Conservation (phyloP, 2,329 filamentous ascomycete genomes). For the Pseudocercospora fuligena region DNA sequence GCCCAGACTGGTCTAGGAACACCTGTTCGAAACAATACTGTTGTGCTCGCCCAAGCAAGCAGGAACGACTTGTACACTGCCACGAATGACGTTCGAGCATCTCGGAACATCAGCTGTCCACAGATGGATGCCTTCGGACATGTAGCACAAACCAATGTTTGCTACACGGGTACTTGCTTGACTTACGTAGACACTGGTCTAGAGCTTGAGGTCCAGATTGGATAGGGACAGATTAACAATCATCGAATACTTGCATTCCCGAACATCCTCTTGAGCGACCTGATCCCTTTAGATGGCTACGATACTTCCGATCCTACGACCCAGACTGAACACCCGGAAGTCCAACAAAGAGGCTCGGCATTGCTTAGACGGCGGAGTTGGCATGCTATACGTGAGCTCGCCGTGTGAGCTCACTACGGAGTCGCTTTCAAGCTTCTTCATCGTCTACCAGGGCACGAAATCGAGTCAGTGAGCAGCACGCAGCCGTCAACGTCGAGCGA, state of each 20-base stretch:
- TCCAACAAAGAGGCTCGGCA: too few species aligned
- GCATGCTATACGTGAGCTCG: too few species aligned
- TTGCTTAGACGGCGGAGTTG: too few species aligned
- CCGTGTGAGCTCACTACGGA: too few species aligned
- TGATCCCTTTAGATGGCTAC: background rate
- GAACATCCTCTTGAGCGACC: background rate
- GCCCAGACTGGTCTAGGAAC: background rate
- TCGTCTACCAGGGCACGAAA: too few species aligned
- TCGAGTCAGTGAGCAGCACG: too few species aligned
- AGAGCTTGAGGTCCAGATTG: background rate
- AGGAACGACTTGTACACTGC: background rate
- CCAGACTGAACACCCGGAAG: too few species aligned
- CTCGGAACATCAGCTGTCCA: background rate
- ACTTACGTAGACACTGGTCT: background rate
- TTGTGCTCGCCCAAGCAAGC: slow-evolving; percentile 1
- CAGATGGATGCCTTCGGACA: background rate
- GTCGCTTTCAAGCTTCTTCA: too few species aligned
- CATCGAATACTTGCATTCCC: background rate
- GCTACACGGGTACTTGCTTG: slow-evolving; percentile 7
- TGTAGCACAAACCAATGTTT: slow-evolving; percentile 3
- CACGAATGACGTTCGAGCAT: background rate
- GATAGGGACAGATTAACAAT: background rate
- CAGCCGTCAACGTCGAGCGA: too few species aligned
- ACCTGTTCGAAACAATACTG: background rate
- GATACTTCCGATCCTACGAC: background rate